Evolutionary conservation across 768 basidiomycete genomes (phyloP).

Genomic region (Cyclocybe cylindracea): DNA sequence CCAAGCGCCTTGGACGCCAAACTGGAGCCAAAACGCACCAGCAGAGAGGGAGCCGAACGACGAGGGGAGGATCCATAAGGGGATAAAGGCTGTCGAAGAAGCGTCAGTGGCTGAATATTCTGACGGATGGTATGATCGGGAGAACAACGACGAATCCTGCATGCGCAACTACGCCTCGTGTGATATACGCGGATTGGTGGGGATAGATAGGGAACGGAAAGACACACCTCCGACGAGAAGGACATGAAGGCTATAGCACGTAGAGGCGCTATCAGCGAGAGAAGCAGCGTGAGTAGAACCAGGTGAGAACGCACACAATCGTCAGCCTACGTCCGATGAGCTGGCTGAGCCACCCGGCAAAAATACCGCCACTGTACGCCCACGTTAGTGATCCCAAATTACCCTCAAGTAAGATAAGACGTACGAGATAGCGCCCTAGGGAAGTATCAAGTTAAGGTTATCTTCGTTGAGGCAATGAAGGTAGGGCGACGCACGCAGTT

Average conservation of each 20-base stretch:
- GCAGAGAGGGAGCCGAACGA: slow-evolving; percentile 71
- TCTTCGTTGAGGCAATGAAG: background rate
- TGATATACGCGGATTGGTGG: background rate
- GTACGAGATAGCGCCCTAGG: slow-evolving; percentile 40
- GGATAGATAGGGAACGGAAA: background rate
- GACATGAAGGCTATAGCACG: slow-evolving; percentile 46
- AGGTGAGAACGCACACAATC: slow-evolving; percentile 50
- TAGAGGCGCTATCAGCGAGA: background rate
- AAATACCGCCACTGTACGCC: slow-evolving; percentile 54
- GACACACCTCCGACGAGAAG: slow-evolving; percentile 49
- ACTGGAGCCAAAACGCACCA: slow-evolving; percentile 85
- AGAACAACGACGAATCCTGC: too few relatives aligned
- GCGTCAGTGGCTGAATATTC: background rate
- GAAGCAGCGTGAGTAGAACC: background rate
- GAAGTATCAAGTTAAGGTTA: background rate
- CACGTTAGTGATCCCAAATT: background rate
- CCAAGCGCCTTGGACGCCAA: slow-evolving; percentile 91
- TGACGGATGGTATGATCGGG: too few relatives aligned
- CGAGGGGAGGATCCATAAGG: slow-evolving; percentile 81
- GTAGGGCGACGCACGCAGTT: slow-evolving; percentile 47
- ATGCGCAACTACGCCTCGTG: too few relatives aligned
- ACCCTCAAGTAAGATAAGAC: slow-evolving; percentile 4
- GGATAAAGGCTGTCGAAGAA: slow-evolving; percentile 50
- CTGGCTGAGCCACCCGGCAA: slow-evolving; percentile 75
- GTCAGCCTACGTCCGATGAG: slow-evolving; percentile 83